These are phyloP conservation scores for Glaciozyma antarctica DNA, from an alignment of 768 basidiomycete species.

Conservation along the genomic window DNA sequence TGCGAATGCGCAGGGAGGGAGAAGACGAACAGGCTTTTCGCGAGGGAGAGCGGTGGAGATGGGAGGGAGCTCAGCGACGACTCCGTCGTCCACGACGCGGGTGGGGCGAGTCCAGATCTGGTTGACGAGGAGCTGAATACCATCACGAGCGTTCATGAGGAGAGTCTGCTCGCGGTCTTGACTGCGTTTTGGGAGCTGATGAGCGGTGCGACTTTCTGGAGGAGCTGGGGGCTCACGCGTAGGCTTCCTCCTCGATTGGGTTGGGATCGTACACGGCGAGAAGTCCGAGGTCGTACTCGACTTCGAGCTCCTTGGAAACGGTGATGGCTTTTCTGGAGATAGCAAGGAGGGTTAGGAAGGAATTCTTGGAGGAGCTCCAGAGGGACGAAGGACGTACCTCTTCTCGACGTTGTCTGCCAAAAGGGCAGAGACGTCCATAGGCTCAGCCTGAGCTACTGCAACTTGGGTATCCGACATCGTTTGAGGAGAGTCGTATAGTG, in stretches of 20 bases:
- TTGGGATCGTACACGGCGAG: slow-evolving; percentile 80
- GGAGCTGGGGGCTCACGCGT: slow-evolving; percentile 49
- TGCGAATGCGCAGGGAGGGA: too few relatives aligned
- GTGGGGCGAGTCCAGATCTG: slow-evolving; percentile 76
- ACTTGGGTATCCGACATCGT: too few relatives aligned
- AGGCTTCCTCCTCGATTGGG: slow-evolving; percentile 71
- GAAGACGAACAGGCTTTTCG: slow-evolving; percentile 54
- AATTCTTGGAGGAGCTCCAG: not conserved
- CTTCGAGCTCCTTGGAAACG: slow-evolving; percentile 67
- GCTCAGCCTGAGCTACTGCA: not conserved
- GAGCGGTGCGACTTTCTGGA: not conserved
- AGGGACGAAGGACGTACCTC: too few relatives aligned
- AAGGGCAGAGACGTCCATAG: not conserved
- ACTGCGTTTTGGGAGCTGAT: slow-evolving; percentile 42
- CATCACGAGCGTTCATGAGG: slow-evolving; percentile 64
- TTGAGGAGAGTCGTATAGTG: too few relatives aligned
- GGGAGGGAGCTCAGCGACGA: slow-evolving; percentile 67
- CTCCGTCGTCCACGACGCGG: slow-evolving; percentile 61
- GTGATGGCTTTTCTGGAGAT: slow-evolving; percentile 52
- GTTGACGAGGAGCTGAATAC: slow-evolving; percentile 69
- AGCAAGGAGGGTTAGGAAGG: not conserved
- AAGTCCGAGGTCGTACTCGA: slow-evolving; percentile 60
- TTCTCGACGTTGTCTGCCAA: not conserved
- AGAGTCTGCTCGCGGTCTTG: slow-evolving; percentile 72
- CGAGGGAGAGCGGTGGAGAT: slow-evolving; percentile 72